Evolutionary conservation across 2,329 filamentous ascomycete species (phyloP).

Genomic region (Apiospora hydei): DNA sequence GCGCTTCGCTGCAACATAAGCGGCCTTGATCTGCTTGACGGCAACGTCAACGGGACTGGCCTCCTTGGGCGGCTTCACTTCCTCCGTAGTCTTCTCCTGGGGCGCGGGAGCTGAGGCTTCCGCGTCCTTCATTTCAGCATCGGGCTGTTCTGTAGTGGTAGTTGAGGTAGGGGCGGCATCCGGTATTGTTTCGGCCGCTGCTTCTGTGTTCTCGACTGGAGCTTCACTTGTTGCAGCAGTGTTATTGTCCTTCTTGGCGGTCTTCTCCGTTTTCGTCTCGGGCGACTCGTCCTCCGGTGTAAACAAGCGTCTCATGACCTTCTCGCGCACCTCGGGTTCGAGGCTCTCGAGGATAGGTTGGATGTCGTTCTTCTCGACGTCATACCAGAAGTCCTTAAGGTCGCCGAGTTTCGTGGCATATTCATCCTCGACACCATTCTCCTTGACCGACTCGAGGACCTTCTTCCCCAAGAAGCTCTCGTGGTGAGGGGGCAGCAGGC

Average conservation of each 20-base stretch:
- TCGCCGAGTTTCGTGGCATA: conserved; percentile 77
- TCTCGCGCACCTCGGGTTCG: conserved; percentile 67
- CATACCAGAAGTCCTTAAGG: conserved; percentile 81
- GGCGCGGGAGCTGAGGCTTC: not conserved
- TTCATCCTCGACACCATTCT: conserved; percentile 74
- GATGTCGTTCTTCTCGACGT: conserved; percentile 81
- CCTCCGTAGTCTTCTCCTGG: not conserved
- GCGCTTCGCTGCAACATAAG: conserved; percentile 83
- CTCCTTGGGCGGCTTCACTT: conserved; percentile 47
- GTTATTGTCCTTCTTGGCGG: conserved; percentile 26
- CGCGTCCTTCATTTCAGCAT: conserved; percentile 36
- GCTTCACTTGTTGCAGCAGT: not conserved
- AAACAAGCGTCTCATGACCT: conserved; percentile 70
- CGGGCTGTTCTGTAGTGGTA: conserved; percentile 22
- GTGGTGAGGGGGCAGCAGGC: conserved; percentile 90
- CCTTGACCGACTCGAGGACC: conserved; percentile 78
- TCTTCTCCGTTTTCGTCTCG: conserved; percentile 32
- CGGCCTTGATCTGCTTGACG: conserved; percentile 77
- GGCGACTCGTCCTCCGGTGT: conserved; percentile 37
- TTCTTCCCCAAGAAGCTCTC: conserved; percentile 85
- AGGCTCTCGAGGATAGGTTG: conserved; percentile 71
- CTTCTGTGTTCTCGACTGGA: conserved; percentile 12
- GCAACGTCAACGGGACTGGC: conserved; percentile 66
- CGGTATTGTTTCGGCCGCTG: conserved; percentile 37
- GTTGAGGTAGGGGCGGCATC: conserved; percentile 30